These are phyloP conservation scores for Penstemon barbatus DNA, from an alignment of 257 asterid genomes.

Conservation along the genomic window DNA sequence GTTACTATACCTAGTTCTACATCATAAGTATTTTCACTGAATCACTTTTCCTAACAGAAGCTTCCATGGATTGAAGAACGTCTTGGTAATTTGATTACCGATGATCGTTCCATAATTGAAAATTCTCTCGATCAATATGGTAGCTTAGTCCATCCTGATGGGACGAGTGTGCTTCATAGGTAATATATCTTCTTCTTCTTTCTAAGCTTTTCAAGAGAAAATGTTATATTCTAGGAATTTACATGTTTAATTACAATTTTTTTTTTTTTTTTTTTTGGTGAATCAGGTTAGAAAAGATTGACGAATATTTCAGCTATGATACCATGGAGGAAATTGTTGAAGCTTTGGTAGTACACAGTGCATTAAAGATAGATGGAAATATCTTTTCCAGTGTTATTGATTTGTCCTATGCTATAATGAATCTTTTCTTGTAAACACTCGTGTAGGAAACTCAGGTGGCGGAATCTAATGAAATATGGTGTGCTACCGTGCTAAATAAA, in stretches of 20 bases:
- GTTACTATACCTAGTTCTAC: background rate
- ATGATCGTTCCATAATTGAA: conserved; percentile 80
- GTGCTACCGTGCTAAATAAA: conserved; percentile 41
- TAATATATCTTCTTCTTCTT: conserved; percentile 36
- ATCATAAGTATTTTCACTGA: conserved; percentile 14
- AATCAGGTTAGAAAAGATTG: conserved; percentile 72
- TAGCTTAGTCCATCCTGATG: conserved; percentile 82
- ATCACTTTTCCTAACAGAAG: conserved; percentile 50
- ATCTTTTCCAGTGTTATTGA: background rate
- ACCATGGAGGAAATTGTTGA: conserved; percentile 88
- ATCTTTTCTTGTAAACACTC: conserved; percentile 4
- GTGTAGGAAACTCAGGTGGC: conserved; percentile 66
- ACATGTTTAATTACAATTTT: background rate
- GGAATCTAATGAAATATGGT: conserved; percentile 53
- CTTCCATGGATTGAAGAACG: conserved; percentile 96
- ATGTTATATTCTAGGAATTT: background rate
- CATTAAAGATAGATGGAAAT: background rate
- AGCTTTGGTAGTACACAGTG: conserved; percentile 54
- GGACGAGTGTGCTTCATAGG: conserved; percentile 66
- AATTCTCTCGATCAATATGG: conserved; percentile 87
- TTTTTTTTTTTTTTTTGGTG: conserved; percentile 26
- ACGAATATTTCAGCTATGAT: conserved; percentile 68
- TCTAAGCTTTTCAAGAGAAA: background rate
- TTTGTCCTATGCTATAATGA: background rate
- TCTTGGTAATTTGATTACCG: conserved; percentile 80